Evolutionary conservation across 2,329 filamentous ascomycete genomes (phyloP).

Genomic region (Amesomyces nigricolor): DNA sequence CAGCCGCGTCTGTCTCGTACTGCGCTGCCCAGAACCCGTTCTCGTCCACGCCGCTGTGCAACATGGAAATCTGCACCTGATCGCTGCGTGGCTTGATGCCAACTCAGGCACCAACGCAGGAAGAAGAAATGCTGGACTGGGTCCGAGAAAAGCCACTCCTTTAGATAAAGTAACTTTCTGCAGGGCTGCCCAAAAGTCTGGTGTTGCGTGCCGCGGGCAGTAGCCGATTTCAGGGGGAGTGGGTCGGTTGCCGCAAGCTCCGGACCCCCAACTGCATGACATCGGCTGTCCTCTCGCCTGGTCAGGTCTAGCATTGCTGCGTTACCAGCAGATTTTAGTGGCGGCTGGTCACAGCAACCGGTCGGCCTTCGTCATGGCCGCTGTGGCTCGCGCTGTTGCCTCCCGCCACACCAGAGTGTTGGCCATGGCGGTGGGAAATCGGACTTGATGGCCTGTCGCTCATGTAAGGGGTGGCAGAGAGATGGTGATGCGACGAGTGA

Average conservation of each 20-base stretch:
- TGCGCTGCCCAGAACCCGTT: not conserved
- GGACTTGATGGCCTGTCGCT: not conserved
- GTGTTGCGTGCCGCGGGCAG: not conserved
- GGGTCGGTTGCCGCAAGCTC: not conserved
- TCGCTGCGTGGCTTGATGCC: constrained; percentile 1
- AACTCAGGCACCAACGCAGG: constrained; percentile 6
- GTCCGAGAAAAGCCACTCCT: not conserved
- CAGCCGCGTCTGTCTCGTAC: not conserved
- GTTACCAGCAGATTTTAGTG: constrained; percentile 9
- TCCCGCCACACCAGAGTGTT: not conserved
- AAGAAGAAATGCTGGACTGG: not conserved
- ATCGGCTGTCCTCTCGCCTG: not conserved
- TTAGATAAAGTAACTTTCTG: too few species aligned
- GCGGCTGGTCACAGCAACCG: constrained; percentile 19
- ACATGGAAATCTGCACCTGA: not conserved
- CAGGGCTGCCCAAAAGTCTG: not conserved
- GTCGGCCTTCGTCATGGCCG: constrained; percentile 17
- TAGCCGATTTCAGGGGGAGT: not conserved
- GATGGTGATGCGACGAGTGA: not conserved
- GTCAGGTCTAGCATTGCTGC: not conserved
- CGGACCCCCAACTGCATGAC: not conserved
- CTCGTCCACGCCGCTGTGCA: not conserved
- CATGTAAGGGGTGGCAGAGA: not conserved
- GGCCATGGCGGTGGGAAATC: constrained; percentile 2
- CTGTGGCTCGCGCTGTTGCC: not conserved